Conservation (phyloP, 495 filamentous ascomycete species). For the Trichoderma reesei region DNA sequence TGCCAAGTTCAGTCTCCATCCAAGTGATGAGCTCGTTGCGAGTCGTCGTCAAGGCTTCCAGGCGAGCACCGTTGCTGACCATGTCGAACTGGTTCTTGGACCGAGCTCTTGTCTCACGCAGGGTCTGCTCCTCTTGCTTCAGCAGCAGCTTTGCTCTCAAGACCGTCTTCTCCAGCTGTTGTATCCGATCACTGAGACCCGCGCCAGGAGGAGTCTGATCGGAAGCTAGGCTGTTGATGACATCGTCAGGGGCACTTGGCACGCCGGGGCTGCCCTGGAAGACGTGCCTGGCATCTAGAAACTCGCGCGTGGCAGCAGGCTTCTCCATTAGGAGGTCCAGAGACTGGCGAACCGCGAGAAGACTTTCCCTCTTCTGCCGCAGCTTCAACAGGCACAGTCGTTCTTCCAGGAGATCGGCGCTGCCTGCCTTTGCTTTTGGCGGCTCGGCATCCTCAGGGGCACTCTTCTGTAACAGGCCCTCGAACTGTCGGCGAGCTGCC, state of each 20-base stretch:
- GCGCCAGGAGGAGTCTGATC: conserved; percentile 23
- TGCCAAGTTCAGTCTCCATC: conserved; percentile 58
- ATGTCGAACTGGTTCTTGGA: conserved; percentile 21
- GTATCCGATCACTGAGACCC: conserved; percentile 40
- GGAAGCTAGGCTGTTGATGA: conserved; percentile 29
- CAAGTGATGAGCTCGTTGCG: conserved; percentile 59
- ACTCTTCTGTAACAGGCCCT: not conserved
- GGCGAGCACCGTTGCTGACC: conserved; percentile 27
- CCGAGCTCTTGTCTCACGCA: conserved; percentile 45
- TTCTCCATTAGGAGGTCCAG: conserved; percentile 42
- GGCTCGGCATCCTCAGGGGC: not conserved
- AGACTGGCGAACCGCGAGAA: conserved; percentile 38
- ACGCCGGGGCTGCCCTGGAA: conserved; percentile 32
- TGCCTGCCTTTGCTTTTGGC: not conserved
- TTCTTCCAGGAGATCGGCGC: conserved; percentile 30
- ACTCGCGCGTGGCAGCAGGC: conserved; percentile 39
- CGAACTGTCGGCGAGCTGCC: conserved; percentile 10
- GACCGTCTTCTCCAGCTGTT: conserved; percentile 55
- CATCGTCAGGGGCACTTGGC: conserved; percentile 38
- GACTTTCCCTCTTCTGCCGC: conserved; percentile 43
- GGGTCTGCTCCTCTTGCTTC: conserved; percentile 50
- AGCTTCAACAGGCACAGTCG: conserved; percentile 41
- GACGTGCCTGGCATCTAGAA: conserved; percentile 36
- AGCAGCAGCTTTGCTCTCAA: conserved; percentile 52
- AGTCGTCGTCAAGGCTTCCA: conserved; percentile 42